phyloP scores from a whole-genome alignment of 352 stramenopile species.

The Globisporangium heterothallicum region DNA sequence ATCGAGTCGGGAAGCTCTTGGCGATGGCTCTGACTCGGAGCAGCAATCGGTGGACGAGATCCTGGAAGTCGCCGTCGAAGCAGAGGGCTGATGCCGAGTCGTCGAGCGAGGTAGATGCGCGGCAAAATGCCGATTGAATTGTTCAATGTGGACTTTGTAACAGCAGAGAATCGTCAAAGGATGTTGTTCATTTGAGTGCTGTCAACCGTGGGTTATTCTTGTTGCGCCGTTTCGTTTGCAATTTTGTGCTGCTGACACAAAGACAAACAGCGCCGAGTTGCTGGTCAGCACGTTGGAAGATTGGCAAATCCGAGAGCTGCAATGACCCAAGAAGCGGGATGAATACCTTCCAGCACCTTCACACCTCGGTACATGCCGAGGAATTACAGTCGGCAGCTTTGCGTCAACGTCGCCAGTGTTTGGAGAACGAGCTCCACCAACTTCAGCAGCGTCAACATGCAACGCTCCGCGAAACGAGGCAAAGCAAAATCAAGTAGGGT shows the following conservation, averaged over 20 bases:
- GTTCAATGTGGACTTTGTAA: neutral
- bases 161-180: too few species aligned
- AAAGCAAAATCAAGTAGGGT: constrained; percentile 22
- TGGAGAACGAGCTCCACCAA: constrained; percentile 24
- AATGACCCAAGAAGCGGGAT: neutral
- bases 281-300: too few species aligned
- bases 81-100: neutral
- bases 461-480: constrained; percentile 11
- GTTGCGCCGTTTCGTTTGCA: neutral
- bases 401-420: constrained; percentile 8
- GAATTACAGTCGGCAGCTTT: neutral
- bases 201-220: neutral
- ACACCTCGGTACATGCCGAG: neutral
- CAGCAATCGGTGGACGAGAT: constrained; percentile 4
- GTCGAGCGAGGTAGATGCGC: neutral
- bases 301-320: too few species aligned
- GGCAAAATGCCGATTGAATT: neutral
- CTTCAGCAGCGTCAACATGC: constrained; percentile 21
- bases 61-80: constrained; percentile 11
- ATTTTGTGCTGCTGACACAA: too few species aligned
- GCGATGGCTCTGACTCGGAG: constrained; percentile 13
- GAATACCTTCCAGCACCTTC: neutral
- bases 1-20: neutral
- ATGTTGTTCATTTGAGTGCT: too few species aligned
- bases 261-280: too few species aligned